These are phyloP conservation scores for Lathyrus aphaca DNA, from an alignment of 306 rosid species.

Conservation along the genomic window DNA sequence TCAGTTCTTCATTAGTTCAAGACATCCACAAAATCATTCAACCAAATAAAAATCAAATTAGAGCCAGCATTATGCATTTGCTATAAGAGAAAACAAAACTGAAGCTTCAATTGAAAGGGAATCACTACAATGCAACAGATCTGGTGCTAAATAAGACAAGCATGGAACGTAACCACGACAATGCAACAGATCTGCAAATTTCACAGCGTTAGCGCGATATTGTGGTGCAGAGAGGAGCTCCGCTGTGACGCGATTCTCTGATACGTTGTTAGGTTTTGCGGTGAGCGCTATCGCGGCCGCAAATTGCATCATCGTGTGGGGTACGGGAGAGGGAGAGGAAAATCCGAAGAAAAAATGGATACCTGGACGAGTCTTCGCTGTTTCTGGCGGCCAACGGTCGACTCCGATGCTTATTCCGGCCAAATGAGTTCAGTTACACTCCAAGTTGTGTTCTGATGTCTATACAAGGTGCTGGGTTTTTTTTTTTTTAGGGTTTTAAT, in stretches of 20 bases:
- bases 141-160: conserved; percentile 30
- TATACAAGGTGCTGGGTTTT: not conserved
- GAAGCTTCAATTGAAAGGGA: not conserved
- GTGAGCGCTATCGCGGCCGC: not conserved
- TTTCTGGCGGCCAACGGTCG: not conserved
- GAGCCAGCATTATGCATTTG: not conserved
- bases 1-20: conserved; percentile 36
- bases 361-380: not conserved
- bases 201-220: not conserved
- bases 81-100: conserved; percentile 14
- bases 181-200: not conserved
- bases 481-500: conserved; percentile 1
- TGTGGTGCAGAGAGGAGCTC: not conserved
- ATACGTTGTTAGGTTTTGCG: not conserved
- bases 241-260: not conserved
- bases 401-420: not conserved
- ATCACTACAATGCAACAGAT: conserved; percentile 19
- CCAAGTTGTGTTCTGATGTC: not conserved
- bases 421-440: not conserved
- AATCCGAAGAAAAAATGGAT: not conserved
- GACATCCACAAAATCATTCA: conserved; percentile 4
- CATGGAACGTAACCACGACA: not conserved
- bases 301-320: not conserved
- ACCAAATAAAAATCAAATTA: not conserved
- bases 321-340: not conserved